Evolutionary conservation across 139 green algal genomes (phyloP).

Genomic region (Volvox reticuliferus): DNA sequence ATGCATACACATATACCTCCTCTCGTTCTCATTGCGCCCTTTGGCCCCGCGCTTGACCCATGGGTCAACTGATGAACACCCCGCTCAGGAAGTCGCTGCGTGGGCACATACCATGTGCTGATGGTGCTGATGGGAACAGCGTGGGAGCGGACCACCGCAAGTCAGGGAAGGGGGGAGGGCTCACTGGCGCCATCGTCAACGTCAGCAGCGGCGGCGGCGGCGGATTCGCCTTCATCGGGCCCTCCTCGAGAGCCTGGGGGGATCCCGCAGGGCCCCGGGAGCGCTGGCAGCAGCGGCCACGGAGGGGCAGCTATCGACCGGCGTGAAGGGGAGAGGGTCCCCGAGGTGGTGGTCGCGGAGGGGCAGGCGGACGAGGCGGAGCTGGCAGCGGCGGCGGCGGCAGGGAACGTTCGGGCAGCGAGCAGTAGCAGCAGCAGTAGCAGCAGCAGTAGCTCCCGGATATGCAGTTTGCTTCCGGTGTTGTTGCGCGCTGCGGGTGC

Average conservation of each 20-base stretch:
- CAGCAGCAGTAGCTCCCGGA: neutral
- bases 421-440: neutral
- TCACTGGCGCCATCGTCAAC: neutral
- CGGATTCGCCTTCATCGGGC: too few relatives aligned
- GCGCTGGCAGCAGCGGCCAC: too few relatives aligned
- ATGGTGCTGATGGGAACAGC: constrained; percentile 14
- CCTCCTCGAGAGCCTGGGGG: too few relatives aligned
- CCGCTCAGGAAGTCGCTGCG: constrained; percentile 12
- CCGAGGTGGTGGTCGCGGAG: neutral
- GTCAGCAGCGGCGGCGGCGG: neutral
- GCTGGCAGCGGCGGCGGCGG: neutral
- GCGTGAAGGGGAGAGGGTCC: too few relatives aligned
- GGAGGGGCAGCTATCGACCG: too few relatives aligned
- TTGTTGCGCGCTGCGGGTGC: constrained; percentile 3
- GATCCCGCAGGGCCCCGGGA: neutral
- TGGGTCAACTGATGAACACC: too few relatives aligned
- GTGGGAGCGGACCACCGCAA: neutral
- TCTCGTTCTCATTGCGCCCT: neutral
- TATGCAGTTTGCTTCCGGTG: neutral
- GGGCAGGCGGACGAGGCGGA: too few relatives aligned
- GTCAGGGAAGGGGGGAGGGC: neutral
- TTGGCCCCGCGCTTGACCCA: neutral
- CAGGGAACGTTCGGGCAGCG: neutral
- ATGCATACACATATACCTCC: neutral
- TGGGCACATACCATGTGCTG: constrained; percentile 37